A percentile compares a stretch with the other conserved stretches of the same genome.
Evolutionary conservation across 345 rosid genomes (phyloP).

Genomic region (Lumnitzera racemosa): DNA sequence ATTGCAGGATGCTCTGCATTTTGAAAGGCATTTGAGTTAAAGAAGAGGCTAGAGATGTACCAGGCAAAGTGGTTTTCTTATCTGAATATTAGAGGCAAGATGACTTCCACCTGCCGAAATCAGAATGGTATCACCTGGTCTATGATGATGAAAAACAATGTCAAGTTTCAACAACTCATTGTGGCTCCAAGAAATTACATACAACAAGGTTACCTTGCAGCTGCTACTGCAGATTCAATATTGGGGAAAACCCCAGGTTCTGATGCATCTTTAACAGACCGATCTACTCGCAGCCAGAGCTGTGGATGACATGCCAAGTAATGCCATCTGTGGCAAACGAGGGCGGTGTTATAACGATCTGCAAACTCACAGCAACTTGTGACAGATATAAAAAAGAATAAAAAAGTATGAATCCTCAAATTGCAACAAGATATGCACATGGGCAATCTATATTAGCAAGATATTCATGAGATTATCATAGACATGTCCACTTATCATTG

Average conservation of each 20-base stretch:
- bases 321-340: constrained; percentile 99
- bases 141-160: constrained; percentile 28
- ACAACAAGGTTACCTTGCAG: constrained; percentile 54
- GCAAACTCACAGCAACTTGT: constrained; percentile 64
- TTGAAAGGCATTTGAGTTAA: background rate
- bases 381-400: constrained; percentile 25
- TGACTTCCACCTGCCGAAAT: constrained; percentile 79
- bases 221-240: constrained; percentile 76
- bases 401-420: too few species aligned
- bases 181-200: constrained; percentile 2
- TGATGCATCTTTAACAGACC: constrained; percentile 42
- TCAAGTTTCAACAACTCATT: constrained; percentile 5
- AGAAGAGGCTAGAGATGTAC: constrained; percentile 26
- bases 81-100: constrained; percentile 76
- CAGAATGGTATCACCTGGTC: constrained; percentile 93
- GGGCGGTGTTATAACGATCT: constrained; percentile 99
- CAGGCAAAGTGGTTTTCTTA: constrained; percentile 88
- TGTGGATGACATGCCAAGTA: constrained; percentile 94
- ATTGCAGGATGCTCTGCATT: background rate
- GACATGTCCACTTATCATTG: too few species aligned
- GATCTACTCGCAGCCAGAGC: constrained; percentile 89
- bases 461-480: too few species aligned
- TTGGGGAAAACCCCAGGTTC: constrained; percentile 68
- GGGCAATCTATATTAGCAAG: too few species aligned
- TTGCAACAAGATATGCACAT: too few species aligned